Evolutionary conservation across 1,139 yeast genomes (phyloP).

Genomic region (Geotrichum australiense): DNA sequence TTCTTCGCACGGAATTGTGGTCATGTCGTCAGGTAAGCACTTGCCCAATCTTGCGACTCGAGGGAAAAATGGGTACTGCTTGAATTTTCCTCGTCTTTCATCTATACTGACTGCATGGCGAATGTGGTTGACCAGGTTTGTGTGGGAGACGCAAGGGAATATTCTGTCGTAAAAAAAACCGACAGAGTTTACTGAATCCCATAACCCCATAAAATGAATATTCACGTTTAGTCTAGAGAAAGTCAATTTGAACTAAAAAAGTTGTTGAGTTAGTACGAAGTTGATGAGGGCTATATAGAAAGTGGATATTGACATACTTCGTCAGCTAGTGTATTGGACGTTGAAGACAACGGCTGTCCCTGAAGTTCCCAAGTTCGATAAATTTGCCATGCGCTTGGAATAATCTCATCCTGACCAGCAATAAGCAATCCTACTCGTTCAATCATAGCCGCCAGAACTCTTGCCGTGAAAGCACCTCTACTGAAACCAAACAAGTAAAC

Average conservation of each 20-base stretch:
- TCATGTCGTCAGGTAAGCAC: neutral
- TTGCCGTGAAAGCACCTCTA: slow-evolving; percentile 59
- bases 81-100: slow-evolving; percentile 56
- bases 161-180: slow-evolving; percentile 50
- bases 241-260: slow-evolving; percentile 18
- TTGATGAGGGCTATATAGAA: neutral
- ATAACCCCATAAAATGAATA: slow-evolving; percentile 54
- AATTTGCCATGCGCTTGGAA: slow-evolving; percentile 53
- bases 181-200: slow-evolving; percentile 62
- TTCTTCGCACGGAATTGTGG: neutral
- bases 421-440: slow-evolving; percentile 52
- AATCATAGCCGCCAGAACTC: slow-evolving; percentile 57
- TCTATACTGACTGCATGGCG: slow-evolving; percentile 61
- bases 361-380: slow-evolving; percentile 54
- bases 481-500: slow-evolving; percentile 56
- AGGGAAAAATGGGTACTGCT: slow-evolving; percentile 42
- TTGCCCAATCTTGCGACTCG: neutral
- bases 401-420: slow-evolving; percentile 48
- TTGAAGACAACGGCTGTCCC: slow-evolving; percentile 42
- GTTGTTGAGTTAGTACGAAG: neutral
- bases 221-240: slow-evolving; percentile 27
- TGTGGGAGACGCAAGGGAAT: slow-evolving; percentile 50
- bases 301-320: slow-evolving; percentile 27
- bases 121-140: slow-evolving; percentile 47
- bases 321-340: slow-evolving; percentile 40